Evolutionary conservation across 1,284 basidiomycete genomes (phyloP), one percentile per base, ranked within the genome.

Genomic region (Sanghuangporus weigelae): DNA sequence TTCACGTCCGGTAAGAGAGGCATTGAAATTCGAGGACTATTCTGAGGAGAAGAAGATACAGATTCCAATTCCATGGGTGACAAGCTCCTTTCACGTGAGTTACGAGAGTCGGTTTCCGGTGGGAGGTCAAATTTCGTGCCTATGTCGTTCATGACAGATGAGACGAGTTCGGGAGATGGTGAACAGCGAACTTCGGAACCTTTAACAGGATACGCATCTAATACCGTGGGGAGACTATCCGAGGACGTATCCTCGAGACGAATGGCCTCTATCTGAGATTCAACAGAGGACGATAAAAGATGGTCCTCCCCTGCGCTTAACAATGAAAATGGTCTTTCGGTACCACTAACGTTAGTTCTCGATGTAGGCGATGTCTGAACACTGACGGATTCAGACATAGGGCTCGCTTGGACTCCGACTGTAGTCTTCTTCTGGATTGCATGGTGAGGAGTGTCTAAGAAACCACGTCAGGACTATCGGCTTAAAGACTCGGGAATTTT

Each of bases 31-130:
- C 49, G 46, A 16, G 63, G 63, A 31, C 60, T 57, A 16, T 58
- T 42, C 23, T 38, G 46, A 8, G 63, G 63, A 8, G 63, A 56
- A 4, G 63, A 57, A 26, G 58, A 35, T 35, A 55, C 19, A 7
- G 63, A 65, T 23, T 65, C 63, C 7, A 65, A 26, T 12, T 65
- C 63, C 63, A 65, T 65, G 4, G 63, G 63, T 11, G 63, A 62
- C 11, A 65, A 60, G 53, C 63, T 65, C 14, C 57, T 59, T 35
- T 55, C 54, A 38, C 36, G 35, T 12, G 42, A 39, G 38, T 12
- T 21, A 26, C 49, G 19, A 8, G 21, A 51, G n/a, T 26, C 7
- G 14, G 49, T 12, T 14, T 44, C 35, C 19, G 38, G 23, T 14
- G 12, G 40, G 7, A 38, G 19, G 12, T 12, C 23, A 50, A 46